Evolutionary conservation across 371 early-diverging fungal genomes (phyloP), one percentile per base, ranked within the genome.

Genomic region (Caulochytrium protostelioides): DNA sequence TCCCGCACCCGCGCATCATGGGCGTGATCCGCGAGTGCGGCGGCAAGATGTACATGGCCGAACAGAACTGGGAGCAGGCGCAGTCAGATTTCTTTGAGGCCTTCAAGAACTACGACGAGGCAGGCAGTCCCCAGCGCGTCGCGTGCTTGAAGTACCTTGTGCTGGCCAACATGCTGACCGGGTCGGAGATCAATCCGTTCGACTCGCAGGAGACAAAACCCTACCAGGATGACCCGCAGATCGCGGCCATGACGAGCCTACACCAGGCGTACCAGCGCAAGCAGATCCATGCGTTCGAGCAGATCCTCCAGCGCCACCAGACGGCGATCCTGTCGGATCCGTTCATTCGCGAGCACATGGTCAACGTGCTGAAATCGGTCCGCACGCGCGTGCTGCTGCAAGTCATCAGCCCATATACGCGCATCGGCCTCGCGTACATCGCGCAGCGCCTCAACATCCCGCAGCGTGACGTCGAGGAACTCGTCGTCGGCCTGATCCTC

Each of bases 121-220:
- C 94, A 0, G 94, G 91, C 22, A 79, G 78, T 43, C 68, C 66
- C 8, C 86, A 83, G 44, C 78, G 94, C 37, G 82, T 90, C 30
- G 77, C 76, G 41, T 83, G 85, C 22, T 62, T 92, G 27, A 89
- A 89, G 75, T 79, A 92, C 49, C 59, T 90, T 29, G 86, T 90
- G 0, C 47, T 94, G 37, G 84, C 89, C 6, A 85, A 82, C 48
- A 89, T 94, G 87, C 51, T 94, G 42, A 80, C 79, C 42, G 83
- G 84, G 46, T 82, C 80, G 9, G 70, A 77, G 41, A 84, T 94
- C 59, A 83, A 90, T 46, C 89, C 87, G 0, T 84, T 94, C 40
- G 85, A 87, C 47, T 84, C 87, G 3, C 90, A 84, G 54, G 94
- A 94, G 55, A 89, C 90, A 4, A 86, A 85, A 48, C 82, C 91